Evolutionary conservation across 768 basidiomycete species (phyloP), one percentile per base, ranked within the genome.

Genomic region (Naganishia onofrii): DNA sequence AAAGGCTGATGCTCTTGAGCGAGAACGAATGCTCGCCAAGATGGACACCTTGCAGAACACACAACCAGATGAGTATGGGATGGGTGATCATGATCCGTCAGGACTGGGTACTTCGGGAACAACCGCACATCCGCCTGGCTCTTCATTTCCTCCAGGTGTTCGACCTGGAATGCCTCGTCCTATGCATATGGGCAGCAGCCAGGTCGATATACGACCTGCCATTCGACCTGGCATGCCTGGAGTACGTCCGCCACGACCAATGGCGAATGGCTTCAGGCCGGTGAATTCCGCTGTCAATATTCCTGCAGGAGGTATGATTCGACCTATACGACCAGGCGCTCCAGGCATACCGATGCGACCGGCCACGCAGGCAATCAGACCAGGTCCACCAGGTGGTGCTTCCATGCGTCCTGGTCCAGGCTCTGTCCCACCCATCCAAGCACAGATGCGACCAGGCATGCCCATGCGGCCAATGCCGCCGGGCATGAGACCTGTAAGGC

Each of bases 1-100:
- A 19, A 60, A 64, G 17, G 29, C 67, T 3, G 68, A 57, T 29
- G 68, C 68, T 31, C 42, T 51, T n/a, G 58, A 69, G 63, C 26
- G 68, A 29, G 68, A 69, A 63, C 58, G 54, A 28, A 63, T 63
- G 60, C 15, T 44, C 23, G 60, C 60, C 42, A 63, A 29, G 23
- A 63, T 63, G 60, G 60, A 63, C 23, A 63, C 8, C 23, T 15
- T 63, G 38, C 60, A 63, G 13, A 63, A 63, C 38, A 12, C 60
- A 12, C 38, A 38, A 2, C 19, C 38, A 8, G 60, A 63, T 5
- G 38, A 63, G 26, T 63, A 28, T 28, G 26, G n/a, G 10, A 63
- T 46, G 23, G 60, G 42, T 44, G 26, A 10, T 4, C 38, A 63
- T 21, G 38, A 26, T 26, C 3, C 6, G 23, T 44, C 60, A 38